A percentile compares a stretch with the other conserved stretches of the same genome.
Evolutionary conservation across 1,284 basidiomycete species (phyloP).

Genomic region (Leccinum huronense): DNA sequence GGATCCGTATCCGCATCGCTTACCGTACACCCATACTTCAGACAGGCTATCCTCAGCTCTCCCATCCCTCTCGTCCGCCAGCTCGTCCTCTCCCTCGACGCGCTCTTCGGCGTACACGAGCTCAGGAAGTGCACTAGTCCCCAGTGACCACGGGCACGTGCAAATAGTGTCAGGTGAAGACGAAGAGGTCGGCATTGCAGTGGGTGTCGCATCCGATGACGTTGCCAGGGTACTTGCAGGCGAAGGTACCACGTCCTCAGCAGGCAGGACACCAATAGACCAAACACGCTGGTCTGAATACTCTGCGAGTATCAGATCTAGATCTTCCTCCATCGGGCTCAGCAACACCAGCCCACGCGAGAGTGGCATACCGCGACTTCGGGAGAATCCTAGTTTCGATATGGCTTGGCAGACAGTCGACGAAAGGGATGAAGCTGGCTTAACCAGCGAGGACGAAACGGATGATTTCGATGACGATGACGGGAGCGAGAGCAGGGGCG

Average conservation of each 20-base stretch:
- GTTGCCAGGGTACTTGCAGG: conserved; percentile 58
- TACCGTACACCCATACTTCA: conserved; percentile 30
- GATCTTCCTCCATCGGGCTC: conserved; percentile 63
- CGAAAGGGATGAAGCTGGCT: conserved; percentile 68
- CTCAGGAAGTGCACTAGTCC: conserved; percentile 56
- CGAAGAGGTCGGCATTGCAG: conserved; percentile 50
- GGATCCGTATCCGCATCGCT: conserved; percentile 45
- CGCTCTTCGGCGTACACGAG: conserved; percentile 75
- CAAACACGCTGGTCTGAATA: conserved; percentile 70
- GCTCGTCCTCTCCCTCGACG: conserved; percentile 66
- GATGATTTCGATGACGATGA: conserved; percentile 64
- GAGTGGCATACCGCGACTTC: conserved; percentile 43
- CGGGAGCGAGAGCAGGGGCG: conserved; percentile 42
- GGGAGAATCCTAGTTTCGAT: conserved; percentile 68
- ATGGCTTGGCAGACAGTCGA: conserved; percentile 70
- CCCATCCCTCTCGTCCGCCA: conserved; percentile 62
- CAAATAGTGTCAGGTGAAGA: conserved; percentile 61
- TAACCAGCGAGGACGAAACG: conserved; percentile 69
- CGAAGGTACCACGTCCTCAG: conserved; percentile 45
- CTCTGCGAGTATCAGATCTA: conserved; percentile 58
- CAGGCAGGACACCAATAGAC: conserved; percentile 47
- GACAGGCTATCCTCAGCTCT: conserved; percentile 44
- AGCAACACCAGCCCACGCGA: conserved; percentile 47
- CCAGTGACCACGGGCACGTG: conserved; percentile 61
- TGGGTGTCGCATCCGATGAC: conserved; percentile 62